Evolutionary conservation across 768 basidiomycete genomes (phyloP).

Genomic region (Tricholoma sp.): DNA sequence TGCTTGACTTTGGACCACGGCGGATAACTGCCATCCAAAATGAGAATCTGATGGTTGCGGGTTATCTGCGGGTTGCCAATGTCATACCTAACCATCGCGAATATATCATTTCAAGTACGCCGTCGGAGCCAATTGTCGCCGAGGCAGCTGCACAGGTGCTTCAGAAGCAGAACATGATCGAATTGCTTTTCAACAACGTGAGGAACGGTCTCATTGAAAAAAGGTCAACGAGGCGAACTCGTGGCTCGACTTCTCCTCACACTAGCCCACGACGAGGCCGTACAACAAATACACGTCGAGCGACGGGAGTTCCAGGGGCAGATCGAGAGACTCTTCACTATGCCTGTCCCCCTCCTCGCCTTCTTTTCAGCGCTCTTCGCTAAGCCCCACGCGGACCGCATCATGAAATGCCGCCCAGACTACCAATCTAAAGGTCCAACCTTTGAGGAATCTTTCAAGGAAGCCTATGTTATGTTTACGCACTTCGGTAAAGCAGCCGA

Average conservation of each 20-base stretch:
- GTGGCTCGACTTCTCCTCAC: neutral
- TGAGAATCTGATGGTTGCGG: neutral
- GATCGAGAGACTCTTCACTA: neutral
- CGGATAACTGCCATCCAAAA: neutral
- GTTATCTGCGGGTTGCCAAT: neutral
- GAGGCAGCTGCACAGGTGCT: neutral
- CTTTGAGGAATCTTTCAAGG: neutral
- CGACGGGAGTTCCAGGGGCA: neutral
- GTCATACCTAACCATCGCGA: neutral
- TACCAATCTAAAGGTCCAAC: neutral
- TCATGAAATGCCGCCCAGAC: neutral
- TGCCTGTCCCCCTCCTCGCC: neutral
- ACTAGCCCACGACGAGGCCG: neutral
- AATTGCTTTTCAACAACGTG: neutral
- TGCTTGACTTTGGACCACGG: neutral
- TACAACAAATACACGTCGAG: neutral
- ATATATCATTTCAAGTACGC: neutral
- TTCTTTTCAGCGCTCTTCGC: neutral
- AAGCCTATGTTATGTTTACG: neutral
- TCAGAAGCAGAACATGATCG: neutral
- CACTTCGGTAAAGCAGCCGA: too few species aligned
- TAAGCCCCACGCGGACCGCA: neutral
- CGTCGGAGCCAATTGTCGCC: neutral
- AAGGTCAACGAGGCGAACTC: neutral
- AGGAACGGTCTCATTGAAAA: neutral